Evolutionary conservation across 176 grass and related monocot species (phyloP), one percentile per base, ranked within the genome.

Genomic region (Triticum aestivum): DNA sequence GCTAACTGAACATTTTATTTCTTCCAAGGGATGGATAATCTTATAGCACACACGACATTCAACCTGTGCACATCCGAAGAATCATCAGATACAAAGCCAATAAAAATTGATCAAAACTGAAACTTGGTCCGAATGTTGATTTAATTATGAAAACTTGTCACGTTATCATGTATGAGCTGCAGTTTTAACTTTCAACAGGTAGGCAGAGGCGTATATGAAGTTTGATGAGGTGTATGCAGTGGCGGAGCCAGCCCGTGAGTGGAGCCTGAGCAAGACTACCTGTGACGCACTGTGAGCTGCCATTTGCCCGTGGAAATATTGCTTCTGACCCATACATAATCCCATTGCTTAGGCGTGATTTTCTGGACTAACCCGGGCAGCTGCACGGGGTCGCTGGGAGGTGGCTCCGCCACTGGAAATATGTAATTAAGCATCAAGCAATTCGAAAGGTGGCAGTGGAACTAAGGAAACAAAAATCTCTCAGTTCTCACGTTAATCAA

Each of bases 1-100:
- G 44, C 9, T 64, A 86, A 97, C 90, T 4, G 80, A 62, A 81
- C 94, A 97, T 86, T 86, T 82, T 77, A 97, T 61, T 89, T 89
- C 86, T 80, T 97, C 92, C 81, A 81, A 86, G 77, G 88, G 83
- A 83, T 87, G 87, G 64, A 97, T 94, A 74, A 75, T 83, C 85
- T 61, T 94, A 75, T 38, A 88, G 86, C 94, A 97, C 79, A 83
- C 51, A 65, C 80, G 82, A n/a, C 94, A 97, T 83, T 97, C 90
- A n/a, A 89, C 83, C 94, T 97, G 85, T 79, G 64, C 72, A 91
- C 21, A 89, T 86, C 92, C 61, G 20, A 91, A 87, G 35, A 82
- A 69, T 51, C 38, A 61, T 81, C 64, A 82, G 47, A 61, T 82
- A 41, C n/a, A 79, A 82, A 75, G 33, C 21, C 82, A 52, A 83